Percentiles rank a stretch among this genome's conserved stretches.
phyloP scores from a whole-genome alignment of 1,284 basidiomycete species.

The Irpex lacteus region DNA sequence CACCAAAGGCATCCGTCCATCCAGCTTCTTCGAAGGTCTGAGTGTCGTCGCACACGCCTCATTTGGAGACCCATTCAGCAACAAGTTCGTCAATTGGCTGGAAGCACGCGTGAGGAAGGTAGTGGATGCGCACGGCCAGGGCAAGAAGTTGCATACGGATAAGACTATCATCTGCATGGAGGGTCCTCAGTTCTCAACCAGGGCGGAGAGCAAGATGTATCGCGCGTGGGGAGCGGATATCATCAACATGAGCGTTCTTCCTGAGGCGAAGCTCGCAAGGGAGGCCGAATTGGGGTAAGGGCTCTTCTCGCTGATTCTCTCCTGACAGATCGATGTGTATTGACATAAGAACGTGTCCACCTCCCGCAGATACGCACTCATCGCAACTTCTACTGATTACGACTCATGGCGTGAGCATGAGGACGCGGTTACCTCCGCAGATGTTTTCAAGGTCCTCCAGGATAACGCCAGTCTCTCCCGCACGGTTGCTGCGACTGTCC shows the following conservation, averaged over 20 bases:
- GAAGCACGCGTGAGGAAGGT: conserved; percentile 65
- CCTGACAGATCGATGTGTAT: not conserved
- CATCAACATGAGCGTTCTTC: conserved; percentile 95
- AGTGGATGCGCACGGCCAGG: conserved; percentile 46
- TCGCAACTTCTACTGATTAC: conserved; percentile 90
- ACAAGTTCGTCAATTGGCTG: conserved; percentile 67
- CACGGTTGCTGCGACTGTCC: conserved; percentile 68
- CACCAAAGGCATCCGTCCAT: conserved; percentile 87
- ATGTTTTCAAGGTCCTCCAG: conserved; percentile 86
- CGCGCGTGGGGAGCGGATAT: conserved; percentile 90
- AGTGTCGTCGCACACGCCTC: conserved; percentile 88
- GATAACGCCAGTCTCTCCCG: conserved; percentile 85
- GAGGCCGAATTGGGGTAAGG: conserved; percentile 90
- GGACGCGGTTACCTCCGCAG: conserved; percentile 83
- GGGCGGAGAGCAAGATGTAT: conserved; percentile 96
- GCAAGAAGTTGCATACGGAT: conserved; percentile 62
- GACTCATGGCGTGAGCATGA: conserved; percentile 85
- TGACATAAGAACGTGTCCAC: conserved; percentile 2
- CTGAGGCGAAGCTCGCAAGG: conserved; percentile 93
- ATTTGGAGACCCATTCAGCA: conserved; percentile 90
- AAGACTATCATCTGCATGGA: conserved; percentile 97
- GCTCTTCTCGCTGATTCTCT: not conserved
- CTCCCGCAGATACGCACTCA: conserved; percentile 73
- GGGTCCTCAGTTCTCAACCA: conserved; percentile 91
- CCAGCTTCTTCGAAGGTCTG: conserved; percentile 85